Evolutionary conservation across 2,329 filamentous ascomycete genomes (phyloP), one percentile per base, ranked within the genome.

Genomic region (Emmonsiellopsis sp.): DNA sequence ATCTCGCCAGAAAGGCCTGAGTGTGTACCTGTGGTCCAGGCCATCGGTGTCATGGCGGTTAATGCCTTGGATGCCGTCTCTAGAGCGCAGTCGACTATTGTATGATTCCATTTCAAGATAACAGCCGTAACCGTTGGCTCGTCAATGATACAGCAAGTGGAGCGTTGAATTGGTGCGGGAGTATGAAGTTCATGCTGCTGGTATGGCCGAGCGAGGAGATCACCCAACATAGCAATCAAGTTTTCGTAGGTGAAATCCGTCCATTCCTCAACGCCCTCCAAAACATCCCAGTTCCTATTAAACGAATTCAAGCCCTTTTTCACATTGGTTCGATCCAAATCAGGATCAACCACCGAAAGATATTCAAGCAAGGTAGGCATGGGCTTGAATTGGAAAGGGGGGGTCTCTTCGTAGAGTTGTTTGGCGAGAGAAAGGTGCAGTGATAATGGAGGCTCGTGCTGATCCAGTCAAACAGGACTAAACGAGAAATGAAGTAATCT

Each of bases 51-150:
- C 13, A 16, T 42, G 20, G 16, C 49, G 16, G 5, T 6, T 11
- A 34, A 30, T 37, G 34, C 41, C 11, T 52, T 20, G 15, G 45
- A 38, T 30, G 35, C 35, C 7, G 16, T 31, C 3, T 48, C 31
- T 15, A 53, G 45, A 35, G 44, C 43, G 15, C 51, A 42, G 15
- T 49, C 16, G n/a, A 53, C 51, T 16, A 48, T 48, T 5, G 45
- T 50, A 50, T 53, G 51, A 50, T 48, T 53, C 45, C 44, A 53
- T 49, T 50, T 53, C 13, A 42, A 26, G 7, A 53, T 20, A 11
- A 53, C 34, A 1, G 43, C 35, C n/a, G 32, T 50, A 32, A 53
- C 45, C n/a, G 51, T 41, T 32, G 32, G 10, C 30, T 53, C 51
- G 26, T 53, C 43, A 26, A 53, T 15, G 9, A 50, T 53, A 32